Percentiles rank a stretch among this genome's conserved stretches.
Conservation (phyloP, 257 asterid genomes). For the Parsonsia alboflavescens region DNA sequence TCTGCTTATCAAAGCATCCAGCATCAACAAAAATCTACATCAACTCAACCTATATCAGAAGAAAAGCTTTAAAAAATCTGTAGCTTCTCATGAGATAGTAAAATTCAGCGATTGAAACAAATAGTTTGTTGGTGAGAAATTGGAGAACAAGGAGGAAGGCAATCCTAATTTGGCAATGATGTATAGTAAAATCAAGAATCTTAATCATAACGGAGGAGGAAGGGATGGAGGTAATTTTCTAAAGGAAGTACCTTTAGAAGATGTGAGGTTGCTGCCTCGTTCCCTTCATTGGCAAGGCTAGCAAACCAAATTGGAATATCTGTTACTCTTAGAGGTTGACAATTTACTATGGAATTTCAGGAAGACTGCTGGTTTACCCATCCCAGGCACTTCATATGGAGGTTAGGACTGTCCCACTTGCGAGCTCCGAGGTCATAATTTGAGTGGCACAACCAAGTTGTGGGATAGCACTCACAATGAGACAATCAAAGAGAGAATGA, state of each 20-base stretch:
- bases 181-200: neutral
- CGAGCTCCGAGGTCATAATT: slow-evolving; percentile 85
- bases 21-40: no score
- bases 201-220: slow-evolving; percentile 24
- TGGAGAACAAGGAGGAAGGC: no score
- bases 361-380: no score
- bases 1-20: no score
- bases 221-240: slow-evolving; percentile 16
- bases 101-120: no score
- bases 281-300: slow-evolving; percentile 76
- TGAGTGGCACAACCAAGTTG: slow-evolving; percentile 86
- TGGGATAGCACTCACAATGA: slow-evolving; percentile 90
- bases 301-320: slow-evolving; percentile 72
- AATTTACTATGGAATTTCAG: no score
- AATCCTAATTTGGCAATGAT: no score
- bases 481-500: slow-evolving; percentile 34
- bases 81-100: no score
- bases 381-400: slow-evolving; percentile 62
- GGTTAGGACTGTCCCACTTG: slow-evolving; percentile 67
- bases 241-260: no score
- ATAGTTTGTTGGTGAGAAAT: no score
- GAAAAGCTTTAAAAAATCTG: no score
- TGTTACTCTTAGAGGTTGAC: slow-evolving; percentile 77
- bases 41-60: no score
- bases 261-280: slow-evolving; percentile 59